A percentile compares a stretch with the other conserved stretches of the same genome.
Evolutionary conservation across 164 flowering plant species (phyloP).

Genomic region (Liriodendron chinense): DNA sequence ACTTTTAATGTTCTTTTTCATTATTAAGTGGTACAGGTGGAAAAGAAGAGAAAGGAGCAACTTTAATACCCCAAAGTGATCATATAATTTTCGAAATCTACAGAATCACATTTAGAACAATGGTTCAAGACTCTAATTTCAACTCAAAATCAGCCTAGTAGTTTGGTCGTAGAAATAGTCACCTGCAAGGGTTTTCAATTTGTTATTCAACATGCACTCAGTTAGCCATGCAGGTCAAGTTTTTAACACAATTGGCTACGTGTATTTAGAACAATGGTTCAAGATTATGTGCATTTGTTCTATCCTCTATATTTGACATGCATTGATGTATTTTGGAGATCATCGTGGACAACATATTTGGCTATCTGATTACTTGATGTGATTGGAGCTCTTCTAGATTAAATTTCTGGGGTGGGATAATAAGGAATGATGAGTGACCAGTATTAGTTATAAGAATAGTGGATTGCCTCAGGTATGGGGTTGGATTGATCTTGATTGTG

Average conservation of each 20-base stretch:
- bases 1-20: background rate
- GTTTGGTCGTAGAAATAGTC: background rate
- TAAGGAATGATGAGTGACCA: no score
- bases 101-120: background rate
- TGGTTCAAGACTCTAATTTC: background rate
- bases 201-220: background rate
- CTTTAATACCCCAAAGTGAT: background rate
- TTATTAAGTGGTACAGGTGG: background rate
- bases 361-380: no score
- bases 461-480: no score
- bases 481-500: no score
- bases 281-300: no score
- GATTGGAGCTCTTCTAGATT: no score
- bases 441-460: no score
- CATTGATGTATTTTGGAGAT: no score
- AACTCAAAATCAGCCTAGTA: background rate
- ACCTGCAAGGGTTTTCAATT: background rate
- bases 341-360: no score
- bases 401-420: no score
- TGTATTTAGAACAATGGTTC: background rate
- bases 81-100: background rate
- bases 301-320: no score
- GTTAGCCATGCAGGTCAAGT: background rate
- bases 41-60: background rate
- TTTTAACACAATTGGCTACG: background rate